Evolutionary conservation across 2,329 filamentous ascomycete species (phyloP).

Genomic region (Penicillium sp.): DNA sequence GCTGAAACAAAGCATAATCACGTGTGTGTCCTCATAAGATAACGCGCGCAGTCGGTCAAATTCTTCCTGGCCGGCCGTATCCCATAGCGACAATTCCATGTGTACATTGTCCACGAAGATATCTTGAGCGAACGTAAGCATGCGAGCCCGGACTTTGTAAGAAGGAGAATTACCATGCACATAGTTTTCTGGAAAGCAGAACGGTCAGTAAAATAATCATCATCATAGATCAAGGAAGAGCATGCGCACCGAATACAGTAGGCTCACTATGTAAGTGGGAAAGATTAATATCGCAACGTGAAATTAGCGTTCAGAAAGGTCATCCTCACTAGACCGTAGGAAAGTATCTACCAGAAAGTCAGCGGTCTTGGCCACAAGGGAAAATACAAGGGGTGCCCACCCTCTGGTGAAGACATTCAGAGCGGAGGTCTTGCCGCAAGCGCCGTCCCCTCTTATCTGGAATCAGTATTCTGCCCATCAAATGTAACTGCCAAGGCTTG

Average conservation of each 20-base stretch:
- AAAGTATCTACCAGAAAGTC: slow-evolving; percentile 62
- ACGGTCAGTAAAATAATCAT: neutral
- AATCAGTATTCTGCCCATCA: too few relatives aligned
- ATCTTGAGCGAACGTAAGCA: slow-evolving; percentile 48
- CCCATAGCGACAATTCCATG: slow-evolving; percentile 95
- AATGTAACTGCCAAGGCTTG: too few relatives aligned
- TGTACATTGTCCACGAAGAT: slow-evolving; percentile 97
- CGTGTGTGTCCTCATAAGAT: slow-evolving; percentile 95
- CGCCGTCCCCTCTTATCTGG: slow-evolving; percentile 78
- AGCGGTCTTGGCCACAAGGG: slow-evolving; percentile 19
- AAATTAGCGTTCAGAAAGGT: too few relatives aligned
- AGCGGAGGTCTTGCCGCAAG: slow-evolving; percentile 91
- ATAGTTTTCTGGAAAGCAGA: slow-evolving; percentile 65
- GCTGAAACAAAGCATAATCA: slow-evolving; percentile 98
- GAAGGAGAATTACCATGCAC: slow-evolving; percentile 95
- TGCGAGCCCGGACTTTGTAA: too few relatives aligned
- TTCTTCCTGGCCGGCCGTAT: slow-evolving; percentile 97
- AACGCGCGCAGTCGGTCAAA: slow-evolving; percentile 92
- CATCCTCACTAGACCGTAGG: slow-evolving; percentile 81
- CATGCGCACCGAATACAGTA: slow-evolving; percentile 69
- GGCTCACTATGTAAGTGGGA: slow-evolving; percentile 66
- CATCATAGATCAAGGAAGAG: slow-evolving; percentile 1
- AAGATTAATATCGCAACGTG: too few relatives aligned
- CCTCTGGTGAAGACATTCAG: slow-evolving; percentile 98
- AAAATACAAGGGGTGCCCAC: slow-evolving; percentile 50